Conservation (phyloP, 2,329 filamentous ascomycete genomes). For the Aspergillus jensenii region DNA sequence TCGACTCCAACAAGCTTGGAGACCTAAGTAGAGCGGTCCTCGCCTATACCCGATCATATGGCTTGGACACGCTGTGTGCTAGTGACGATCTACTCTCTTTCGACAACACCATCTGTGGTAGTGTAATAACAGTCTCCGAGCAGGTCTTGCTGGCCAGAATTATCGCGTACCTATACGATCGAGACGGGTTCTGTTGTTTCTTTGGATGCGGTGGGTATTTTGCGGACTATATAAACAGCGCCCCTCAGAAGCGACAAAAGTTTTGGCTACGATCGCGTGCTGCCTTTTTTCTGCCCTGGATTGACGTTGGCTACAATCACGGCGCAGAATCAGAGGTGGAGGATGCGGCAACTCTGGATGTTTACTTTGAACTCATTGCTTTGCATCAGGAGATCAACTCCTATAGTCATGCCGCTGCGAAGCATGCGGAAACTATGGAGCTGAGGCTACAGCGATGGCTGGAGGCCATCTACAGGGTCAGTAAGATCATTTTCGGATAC, state of each 20-base stretch:
- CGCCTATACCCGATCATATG: background rate
- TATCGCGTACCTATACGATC: slow-evolving; percentile 11
- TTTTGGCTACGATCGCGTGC: slow-evolving; percentile 11
- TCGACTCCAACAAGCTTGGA: slow-evolving; percentile 3
- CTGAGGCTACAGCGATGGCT: background rate
- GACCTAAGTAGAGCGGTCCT: slow-evolving; percentile 4
- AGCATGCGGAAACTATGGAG: background rate
- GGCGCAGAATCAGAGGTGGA: background rate
- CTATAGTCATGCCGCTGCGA: background rate
- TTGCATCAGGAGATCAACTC: slow-evolving; percentile 13
- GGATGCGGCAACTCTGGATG: slow-evolving; percentile 8
- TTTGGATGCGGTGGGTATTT: slow-evolving; percentile 14
- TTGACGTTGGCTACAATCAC: background rate
- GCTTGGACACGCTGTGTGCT: slow-evolving; percentile 8
- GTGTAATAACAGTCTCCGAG: background rate
- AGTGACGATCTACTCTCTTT: slow-evolving; percentile 1
- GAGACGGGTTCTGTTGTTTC: slow-evolving; percentile 13
- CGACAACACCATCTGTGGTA: background rate
- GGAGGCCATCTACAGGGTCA: slow-evolving; percentile 4
- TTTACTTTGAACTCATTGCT: slow-evolving; percentile 12
- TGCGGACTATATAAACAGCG: slow-evolving; percentile 5
- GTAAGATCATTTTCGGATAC: background rate
- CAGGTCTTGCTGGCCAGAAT: slow-evolving; percentile 11
- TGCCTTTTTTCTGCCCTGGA: slow-evolving; percentile 1
- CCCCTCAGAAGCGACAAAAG: background rate